Evolutionary conservation across 83 land plant species (phyloP).

Genomic region (Thuja plicata): DNA sequence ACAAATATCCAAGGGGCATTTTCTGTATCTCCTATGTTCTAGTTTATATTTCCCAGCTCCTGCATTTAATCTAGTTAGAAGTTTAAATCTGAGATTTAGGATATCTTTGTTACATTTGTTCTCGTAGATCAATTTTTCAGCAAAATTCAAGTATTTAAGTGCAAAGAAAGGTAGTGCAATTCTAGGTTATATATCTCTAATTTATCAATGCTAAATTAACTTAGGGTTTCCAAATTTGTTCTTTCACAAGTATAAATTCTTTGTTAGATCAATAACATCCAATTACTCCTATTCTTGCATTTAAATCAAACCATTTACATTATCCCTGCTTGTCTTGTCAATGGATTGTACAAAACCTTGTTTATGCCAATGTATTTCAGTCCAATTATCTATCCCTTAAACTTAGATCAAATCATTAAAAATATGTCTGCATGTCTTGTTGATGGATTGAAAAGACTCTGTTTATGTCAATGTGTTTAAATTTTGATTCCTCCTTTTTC

Average conservation of each 20-base stretch:
- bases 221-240: too few species aligned
- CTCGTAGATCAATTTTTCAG: too few species aligned
- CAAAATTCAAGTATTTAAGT: too few species aligned
- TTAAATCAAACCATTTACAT: neutral
- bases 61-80: too few species aligned
- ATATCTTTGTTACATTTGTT: too few species aligned
- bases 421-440: neutral
- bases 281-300: neutral
- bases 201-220: too few species aligned
- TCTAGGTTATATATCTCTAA: too few species aligned
- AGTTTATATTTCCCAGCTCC: too few species aligned
- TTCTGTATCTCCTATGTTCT: too few species aligned
- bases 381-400: neutral
- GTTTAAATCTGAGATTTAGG: too few species aligned
- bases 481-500: neutral
- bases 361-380: neutral
- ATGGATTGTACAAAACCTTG: constrained; percentile 7
- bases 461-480: neutral
- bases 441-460: neutral
- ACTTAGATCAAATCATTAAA: neutral
- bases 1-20: too few species aligned
- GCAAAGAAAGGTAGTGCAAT: too few species aligned
- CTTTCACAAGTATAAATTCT: neutral
- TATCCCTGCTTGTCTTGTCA: neutral
- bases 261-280: neutral